Base-by-base conservation (phyloP, 345 rosid species). In the Brassica rapa region DNA sequence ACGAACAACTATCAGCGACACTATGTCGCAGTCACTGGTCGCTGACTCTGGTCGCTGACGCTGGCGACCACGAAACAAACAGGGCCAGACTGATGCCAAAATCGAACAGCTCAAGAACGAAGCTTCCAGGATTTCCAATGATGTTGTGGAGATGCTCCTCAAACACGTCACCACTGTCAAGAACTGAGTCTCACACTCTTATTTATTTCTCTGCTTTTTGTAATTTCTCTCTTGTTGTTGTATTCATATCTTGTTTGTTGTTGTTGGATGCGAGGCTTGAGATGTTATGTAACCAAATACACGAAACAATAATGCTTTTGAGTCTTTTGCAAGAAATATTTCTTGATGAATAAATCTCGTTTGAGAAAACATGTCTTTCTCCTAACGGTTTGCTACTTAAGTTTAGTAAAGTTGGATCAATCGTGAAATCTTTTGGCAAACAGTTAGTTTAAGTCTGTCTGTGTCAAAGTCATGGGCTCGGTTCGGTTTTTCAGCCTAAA, bases 141-240 rank as follows among this genome's bases (percentile, higher is more conserved):
- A 89, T 79, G 93, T 90, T 15, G 96, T 87, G 51, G 85, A 85
- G 46, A 91, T 94, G 98, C 97, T 94, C 68, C 86, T 94, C 71
- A 92, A 88, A 86, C 87, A 92, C 21, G 97, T 90, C 8, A 92
- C 94, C 59, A 83, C 91, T 0, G 96, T 94, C 67, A 93, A 88
- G 88, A 91, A 88, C 77, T 93, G 86, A 86, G 53, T 9, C 49
- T 41, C 49, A 9, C 27, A 25, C 27, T 25, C 27, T 25, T 25
- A 3, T 25, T 25, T 25, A 25, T 25, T 25, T 25, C 53, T 43
- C 53, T 43, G 53, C 46, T 39, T 1, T 11, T 43, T 43, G 53
- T 4, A 43, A 43, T 4, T 43, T 12, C 15, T 43, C 53, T 43
- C 53, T 41, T 41, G 51, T 41, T 43, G 53, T 43, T 43, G 53